Base-by-base conservation (phyloP, 2,329 filamentous ascomycete genomes). In the Alternaria solani region DNA sequence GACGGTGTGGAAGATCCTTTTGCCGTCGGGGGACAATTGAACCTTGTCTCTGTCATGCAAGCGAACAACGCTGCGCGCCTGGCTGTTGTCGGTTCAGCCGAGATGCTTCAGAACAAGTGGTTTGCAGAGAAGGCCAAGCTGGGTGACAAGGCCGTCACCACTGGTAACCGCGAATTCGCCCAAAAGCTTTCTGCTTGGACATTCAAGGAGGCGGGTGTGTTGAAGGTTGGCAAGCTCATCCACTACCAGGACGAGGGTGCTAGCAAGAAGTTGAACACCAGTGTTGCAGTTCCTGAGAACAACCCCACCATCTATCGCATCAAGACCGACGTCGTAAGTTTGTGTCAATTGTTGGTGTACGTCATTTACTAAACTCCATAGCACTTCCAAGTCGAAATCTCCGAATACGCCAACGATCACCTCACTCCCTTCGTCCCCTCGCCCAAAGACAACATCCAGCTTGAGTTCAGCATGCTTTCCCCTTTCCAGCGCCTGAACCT, bases 381-480 rank as follows among this genome's bases (percentile, higher is more conserved):
- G 92, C 87, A 90, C 63, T 97, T 94, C 83, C 87, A 86, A 74
- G 94, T 98, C 76, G 94, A 94, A 66, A 74, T 99, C 55, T 97
- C 94, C 26, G 93, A 97, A 79, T 97, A 93, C 79, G 81, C 81
- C 51, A 89, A 88, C 82, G 88, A 92, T 77, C 86, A 88, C 75
- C 96, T 89, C 83, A 81, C 83, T 6, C 91, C 94, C 46, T 97
- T 93, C 81, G 83, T 83, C 41, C 83, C 91, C 20, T 89, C 92
- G 23, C 75, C 84, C 8, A 84, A 81, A 63, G 95, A 99, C 77
- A 85, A 84, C 28, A 77, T 99, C 34, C 95, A 99, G 80, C 91
- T 99, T 63, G 95, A 99, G 80, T 97, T 98, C 84, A 94, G 89
- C 82, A 99, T 98, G 95, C 90, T 99, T 47, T 97, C 94, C 1